phyloP scores from a whole-genome alignment of 345 rosid genomes.

The Populus alba region DNA sequence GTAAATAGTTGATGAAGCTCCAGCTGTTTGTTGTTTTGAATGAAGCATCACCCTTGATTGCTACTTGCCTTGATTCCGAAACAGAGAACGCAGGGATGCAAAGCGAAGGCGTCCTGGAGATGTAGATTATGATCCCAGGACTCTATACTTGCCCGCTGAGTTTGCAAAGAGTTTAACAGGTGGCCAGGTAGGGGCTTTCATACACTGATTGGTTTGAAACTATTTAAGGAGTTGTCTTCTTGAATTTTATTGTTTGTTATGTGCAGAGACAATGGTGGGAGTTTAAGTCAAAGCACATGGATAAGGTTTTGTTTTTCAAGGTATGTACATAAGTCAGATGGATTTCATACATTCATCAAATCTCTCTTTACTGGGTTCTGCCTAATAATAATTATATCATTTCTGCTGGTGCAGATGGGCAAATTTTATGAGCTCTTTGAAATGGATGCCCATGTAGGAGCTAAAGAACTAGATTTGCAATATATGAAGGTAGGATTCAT shows the following conservation, averaged over 20 bases:
- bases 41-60: not conserved
- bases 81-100: conserved; percentile 69
- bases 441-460: conserved; percentile 98
- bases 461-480: conserved; percentile 86
- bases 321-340: conserved; percentile 31
- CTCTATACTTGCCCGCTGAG: conserved; percentile 82
- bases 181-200: conserved; percentile 64
- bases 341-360: not conserved
- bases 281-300: conserved; percentile 96
- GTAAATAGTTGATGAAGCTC: not conserved
- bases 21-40: not conserved
- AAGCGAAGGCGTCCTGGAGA: conserved; percentile 67
- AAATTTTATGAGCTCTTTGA: conserved; percentile 97
- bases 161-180: conserved; percentile 74
- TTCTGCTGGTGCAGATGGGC: conserved; percentile 69
- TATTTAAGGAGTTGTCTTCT: conserved; percentile 7
- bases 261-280: conserved; percentile 99
- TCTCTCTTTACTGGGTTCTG: not conserved
- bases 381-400: conserved; percentile 2
- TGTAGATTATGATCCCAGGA: conserved; percentile 70
- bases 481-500: conserved; percentile 79
- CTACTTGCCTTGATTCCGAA: conserved; percentile 17
- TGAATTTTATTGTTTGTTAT: conserved; percentile 12
- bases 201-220: conserved; percentile 12
- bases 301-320: conserved; percentile 96